phyloP scores from a whole-genome alignment of 2,329 filamentous ascomycete genomes.

The Penicillium sp. region DNA sequence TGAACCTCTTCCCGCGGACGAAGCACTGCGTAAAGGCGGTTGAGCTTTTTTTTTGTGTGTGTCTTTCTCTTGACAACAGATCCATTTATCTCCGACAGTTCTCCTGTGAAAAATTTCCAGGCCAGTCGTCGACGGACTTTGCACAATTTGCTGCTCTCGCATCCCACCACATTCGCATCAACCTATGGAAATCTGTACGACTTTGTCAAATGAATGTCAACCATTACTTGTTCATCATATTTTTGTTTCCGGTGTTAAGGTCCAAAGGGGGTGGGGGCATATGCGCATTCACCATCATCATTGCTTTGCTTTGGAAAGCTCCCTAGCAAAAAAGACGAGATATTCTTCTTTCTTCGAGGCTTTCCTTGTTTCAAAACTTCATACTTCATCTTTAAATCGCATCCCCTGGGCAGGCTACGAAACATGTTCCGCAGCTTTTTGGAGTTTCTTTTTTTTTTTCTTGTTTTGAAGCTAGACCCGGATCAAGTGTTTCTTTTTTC shows the following conservation, averaged over 20 bases:
- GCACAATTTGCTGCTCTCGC: background rate
- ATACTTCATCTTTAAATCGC: background rate
- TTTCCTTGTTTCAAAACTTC: background rate
- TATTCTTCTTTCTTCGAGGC: background rate
- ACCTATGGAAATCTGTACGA: constrained; percentile 7
- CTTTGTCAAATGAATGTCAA: background rate
- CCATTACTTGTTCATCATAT: background rate
- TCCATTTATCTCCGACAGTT: background rate
- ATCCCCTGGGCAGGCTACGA: background rate
- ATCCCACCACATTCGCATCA: background rate
- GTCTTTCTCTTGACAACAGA: background rate
- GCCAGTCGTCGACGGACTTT: background rate
- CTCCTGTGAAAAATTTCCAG: background rate
- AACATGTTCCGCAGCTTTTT: constrained; percentile 1
- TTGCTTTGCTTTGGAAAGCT: background rate
- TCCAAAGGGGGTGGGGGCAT: background rate
- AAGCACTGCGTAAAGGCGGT: constrained; percentile 46
- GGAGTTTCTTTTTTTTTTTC: constrained; percentile 1
- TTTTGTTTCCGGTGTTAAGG: constrained; percentile 6
- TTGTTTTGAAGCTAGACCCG: constrained; percentile 12
- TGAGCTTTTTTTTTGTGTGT: constrained; percentile 20
- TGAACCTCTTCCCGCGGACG: constrained; percentile 43
- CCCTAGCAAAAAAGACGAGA: background rate
- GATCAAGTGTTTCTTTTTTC: constrained; percentile 1
- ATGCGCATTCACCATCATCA: constrained; percentile 7